Conservation (phyloP, 139 green algal genomes). For the Spirogloea muscicola region DNA sequence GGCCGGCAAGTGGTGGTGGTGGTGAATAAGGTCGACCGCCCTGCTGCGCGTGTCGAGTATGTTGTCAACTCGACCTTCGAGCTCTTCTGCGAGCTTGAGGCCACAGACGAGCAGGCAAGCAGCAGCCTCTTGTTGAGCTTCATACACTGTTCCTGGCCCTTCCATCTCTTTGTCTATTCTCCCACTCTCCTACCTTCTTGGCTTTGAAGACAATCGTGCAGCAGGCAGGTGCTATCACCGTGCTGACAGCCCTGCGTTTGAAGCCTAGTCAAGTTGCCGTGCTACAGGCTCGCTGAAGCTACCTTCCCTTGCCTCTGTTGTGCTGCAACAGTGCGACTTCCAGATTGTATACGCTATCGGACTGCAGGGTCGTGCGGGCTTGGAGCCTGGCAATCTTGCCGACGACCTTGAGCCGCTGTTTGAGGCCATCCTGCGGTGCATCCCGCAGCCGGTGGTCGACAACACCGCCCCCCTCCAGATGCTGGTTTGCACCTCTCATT, state of each 20-base stretch:
- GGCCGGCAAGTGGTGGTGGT: conserved; percentile 96
- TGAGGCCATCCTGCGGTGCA: conserved; percentile 79
- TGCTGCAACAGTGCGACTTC: conserved; percentile 42
- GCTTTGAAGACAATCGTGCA: too few relatives aligned
- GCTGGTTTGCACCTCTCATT: too few relatives aligned
- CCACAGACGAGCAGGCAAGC: conserved; percentile 81
- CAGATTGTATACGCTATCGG: conserved; percentile 91
- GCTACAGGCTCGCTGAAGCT: too few relatives aligned
- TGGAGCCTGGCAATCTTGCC: conserved; percentile 57
- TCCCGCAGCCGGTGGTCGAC: conserved; percentile 62
- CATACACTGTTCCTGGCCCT: too few relatives aligned
- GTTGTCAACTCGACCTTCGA: conserved; percentile 80
- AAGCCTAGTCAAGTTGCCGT: too few relatives aligned
- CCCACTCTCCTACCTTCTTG: too few relatives aligned
- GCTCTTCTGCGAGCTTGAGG: conserved; percentile 93
- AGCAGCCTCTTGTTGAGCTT: too few relatives aligned
- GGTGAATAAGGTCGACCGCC: conserved; percentile 97
- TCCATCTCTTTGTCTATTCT: too few relatives aligned
- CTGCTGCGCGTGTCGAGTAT: conserved; percentile 44
- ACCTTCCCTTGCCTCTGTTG: too few relatives aligned
- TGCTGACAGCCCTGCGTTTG: too few relatives aligned
- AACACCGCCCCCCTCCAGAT: conserved; percentile 80
- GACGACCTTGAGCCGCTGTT: conserved; percentile 91
- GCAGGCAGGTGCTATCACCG: too few relatives aligned
- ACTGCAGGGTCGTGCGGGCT: conserved; percentile 81